Conservation (phyloP, 75 land plant species). For the Gnetum montanum region DNA sequence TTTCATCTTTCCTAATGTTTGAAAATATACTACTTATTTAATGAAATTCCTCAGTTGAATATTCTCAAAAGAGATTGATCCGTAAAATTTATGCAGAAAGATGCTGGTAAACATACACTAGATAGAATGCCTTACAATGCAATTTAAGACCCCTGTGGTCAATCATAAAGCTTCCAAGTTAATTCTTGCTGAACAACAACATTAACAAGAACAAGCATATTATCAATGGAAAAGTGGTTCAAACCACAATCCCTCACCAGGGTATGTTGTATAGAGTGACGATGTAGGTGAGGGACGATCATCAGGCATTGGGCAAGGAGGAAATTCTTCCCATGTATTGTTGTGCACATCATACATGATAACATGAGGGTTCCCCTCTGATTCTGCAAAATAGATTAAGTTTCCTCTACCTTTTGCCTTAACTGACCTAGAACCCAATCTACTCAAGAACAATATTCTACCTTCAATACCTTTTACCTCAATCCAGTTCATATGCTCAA, state of each 20-base stretch:
- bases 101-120: too few species aligned
- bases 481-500: neutral
- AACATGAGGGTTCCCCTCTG: neutral
- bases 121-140: too few species aligned
- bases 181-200: too few species aligned
- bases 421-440: slow-evolving; percentile 3
- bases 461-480: slow-evolving; percentile 2
- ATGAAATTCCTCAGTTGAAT: too few species aligned
- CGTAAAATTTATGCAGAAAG: too few species aligned
- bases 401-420: slow-evolving; percentile 7
- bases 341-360: slow-evolving; percentile 3
- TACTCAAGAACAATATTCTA: slow-evolving; percentile 6
- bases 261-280: neutral
- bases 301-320: neutral
- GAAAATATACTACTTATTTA: too few species aligned
- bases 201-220: too few species aligned
- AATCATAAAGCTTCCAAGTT: too few species aligned
- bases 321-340: slow-evolving; percentile 3
- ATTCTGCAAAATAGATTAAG: slow-evolving; percentile 4
- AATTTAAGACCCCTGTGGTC: too few species aligned
- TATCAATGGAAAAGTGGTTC: too few species aligned
- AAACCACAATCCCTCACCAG: slow-evolving; percentile 5
- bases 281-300: neutral
- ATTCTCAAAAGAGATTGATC: too few species aligned
- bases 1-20: too few species aligned